phyloP scores from a whole-genome alignment of 306 rosid genomes.

The Senna siamea region DNA sequence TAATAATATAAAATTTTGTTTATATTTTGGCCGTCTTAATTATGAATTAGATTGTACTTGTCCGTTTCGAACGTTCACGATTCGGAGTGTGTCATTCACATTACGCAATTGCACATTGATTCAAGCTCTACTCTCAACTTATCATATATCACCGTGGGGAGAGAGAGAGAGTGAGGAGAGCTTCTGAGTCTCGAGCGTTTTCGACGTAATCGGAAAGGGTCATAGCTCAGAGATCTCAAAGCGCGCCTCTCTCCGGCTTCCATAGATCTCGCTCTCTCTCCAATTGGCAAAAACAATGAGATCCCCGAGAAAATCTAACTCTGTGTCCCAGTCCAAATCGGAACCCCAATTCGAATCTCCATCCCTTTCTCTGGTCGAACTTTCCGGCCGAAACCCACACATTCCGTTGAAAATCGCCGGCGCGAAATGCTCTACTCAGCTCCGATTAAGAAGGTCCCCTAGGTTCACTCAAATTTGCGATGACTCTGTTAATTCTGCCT shows the following conservation, averaged over 20 bases:
- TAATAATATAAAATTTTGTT: no score
- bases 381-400: not conserved
- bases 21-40: no score
- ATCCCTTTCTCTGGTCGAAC: not conserved
- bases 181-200: not conserved
- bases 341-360: not conserved
- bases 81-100: no score
- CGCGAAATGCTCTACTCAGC: not conserved
- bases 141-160: no score
- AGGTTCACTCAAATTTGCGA: conserved; percentile 11
- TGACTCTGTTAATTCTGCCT: not conserved
- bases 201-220: not conserved
- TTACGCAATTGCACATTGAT: no score
- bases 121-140: no score
- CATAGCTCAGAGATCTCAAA: not conserved
- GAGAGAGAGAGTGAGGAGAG: no score
- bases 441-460: conserved; percentile 33
- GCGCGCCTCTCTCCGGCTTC: not conserved
- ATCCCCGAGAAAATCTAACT: not conserved
- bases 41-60: no score
- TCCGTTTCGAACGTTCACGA: no score
- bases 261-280: no score
- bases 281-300: not conserved
- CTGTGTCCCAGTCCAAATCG: not conserved
- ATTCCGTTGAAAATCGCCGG: conserved; percentile 15